Percentiles rank a stretch among this genome's conserved stretches.
These are phyloP conservation scores for Globisporangium nodosum DNA, from an alignment of 352 stramenopile genomes.

Conservation along the genomic window DNA sequence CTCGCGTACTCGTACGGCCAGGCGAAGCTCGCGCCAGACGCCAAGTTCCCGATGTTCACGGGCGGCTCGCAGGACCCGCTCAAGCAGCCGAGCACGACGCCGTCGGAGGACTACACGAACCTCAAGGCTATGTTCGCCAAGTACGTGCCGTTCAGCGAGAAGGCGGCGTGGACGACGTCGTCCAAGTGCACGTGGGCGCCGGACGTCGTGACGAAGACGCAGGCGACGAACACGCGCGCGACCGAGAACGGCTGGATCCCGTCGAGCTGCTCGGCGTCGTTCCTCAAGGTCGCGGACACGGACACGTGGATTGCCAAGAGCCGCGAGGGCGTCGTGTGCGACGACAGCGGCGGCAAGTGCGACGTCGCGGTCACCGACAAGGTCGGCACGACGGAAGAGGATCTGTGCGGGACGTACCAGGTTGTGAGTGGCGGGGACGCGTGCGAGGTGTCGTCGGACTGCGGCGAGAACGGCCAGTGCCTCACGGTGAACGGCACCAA, in stretches of 20 bases:
- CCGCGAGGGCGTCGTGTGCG: slow-evolving; percentile 69
- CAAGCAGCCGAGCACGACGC: slow-evolving; percentile 48
- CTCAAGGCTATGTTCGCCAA: slow-evolving; percentile 65
- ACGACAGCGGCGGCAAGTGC: slow-evolving; percentile 51
- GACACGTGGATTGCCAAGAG: slow-evolving; percentile 73
- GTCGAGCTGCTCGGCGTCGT: slow-evolving; percentile 39
- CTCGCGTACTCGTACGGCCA: slow-evolving; percentile 84
- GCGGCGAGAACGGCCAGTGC: slow-evolving; percentile 72
- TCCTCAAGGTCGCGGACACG: slow-evolving; percentile 46
- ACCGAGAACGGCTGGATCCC: slow-evolving; percentile 60
- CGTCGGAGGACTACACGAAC: slow-evolving; percentile 66
- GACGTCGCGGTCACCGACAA: slow-evolving; percentile 46
- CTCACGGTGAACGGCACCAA: slow-evolving; percentile 52
- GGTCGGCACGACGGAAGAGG: slow-evolving; percentile 66
- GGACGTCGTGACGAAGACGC: slow-evolving; percentile 45
- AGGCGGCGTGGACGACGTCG: slow-evolving; percentile 43
- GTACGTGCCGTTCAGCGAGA: slow-evolving; percentile 34
- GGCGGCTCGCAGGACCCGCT: slow-evolving; percentile 48
- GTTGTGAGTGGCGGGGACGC: slow-evolving; percentile 57
- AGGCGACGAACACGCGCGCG: slow-evolving; percentile 48
- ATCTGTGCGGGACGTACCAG: slow-evolving; percentile 69
- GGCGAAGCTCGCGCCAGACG: slow-evolving; percentile 63
- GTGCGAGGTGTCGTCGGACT: slow-evolving; percentile 61
- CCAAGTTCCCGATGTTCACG: slow-evolving; percentile 14
- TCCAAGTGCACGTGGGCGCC: slow-evolving; percentile 67